Evolutionary conservation across 495 filamentous ascomycete genomes (phyloP), one percentile per base, ranked within the genome.

Genomic region (Melanomma pulvis-pyrius): DNA sequence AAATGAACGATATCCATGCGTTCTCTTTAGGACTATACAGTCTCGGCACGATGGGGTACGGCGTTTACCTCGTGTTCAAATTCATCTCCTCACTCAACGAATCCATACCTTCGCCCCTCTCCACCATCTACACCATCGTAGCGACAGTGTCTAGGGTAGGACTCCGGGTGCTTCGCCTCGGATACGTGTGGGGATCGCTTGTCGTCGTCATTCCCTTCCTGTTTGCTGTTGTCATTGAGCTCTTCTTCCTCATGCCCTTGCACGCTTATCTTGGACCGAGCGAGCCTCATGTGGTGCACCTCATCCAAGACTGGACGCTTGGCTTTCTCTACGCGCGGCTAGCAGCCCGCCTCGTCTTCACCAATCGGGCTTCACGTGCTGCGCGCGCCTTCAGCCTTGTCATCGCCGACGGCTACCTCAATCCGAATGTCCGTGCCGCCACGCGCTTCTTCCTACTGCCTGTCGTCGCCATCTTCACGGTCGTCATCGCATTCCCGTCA

Each of bases 1-100:
- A 87, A 21, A 87, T 92, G 73, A 98, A 97, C 75, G 94, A 99
- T 74, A 88, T 99, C 36, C 98, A 99, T 74, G 93, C 96, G 12
- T 96, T 96, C 75, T 94, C 91, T 51, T 85, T 92, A 39, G 94
- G 94, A 21, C 82, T 93, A 60, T 93, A 92, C 72, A 79, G 91
- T 19, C 82, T 94, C 26, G 90, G 90, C 55, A 83, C 83, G 5
- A 71, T 84, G 15, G 77, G 82, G 15, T 93, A 90, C 74, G 69
- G 81, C 28, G 67, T 84, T 24, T 61, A 54, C 29, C 61, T 54
- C 7, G 22, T 11, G 73, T 86, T 59, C 84, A 88, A 70, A 74
- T 64, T 60, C 62, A 1, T 75, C 74, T 50, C 46, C 81, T 53
- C 77, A 74, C 55, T 68, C 76, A 12, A 71, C 74, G 9, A 17